These are phyloP conservation scores for Daldinia decipiens DNA, from an alignment of 495 filamentous ascomycete genomes.

Conservation along the genomic window DNA sequence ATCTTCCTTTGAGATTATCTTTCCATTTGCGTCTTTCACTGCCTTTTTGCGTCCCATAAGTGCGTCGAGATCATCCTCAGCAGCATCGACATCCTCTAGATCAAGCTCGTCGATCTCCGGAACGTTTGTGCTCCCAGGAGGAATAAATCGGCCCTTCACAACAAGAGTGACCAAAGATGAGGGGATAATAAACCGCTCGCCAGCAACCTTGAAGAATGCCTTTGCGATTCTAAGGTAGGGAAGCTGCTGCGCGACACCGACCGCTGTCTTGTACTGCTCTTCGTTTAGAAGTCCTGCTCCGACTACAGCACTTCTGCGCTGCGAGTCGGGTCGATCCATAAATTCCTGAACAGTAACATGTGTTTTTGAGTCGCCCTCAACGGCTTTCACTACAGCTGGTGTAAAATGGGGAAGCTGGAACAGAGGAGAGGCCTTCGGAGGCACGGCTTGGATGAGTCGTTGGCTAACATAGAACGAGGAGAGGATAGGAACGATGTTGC, in stretches of 20 bases:
- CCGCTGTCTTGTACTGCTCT: constrained; percentile 77
- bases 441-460: constrained; percentile 86
- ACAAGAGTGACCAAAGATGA: constrained; percentile 92
- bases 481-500: constrained; percentile 82
- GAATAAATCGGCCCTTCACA: constrained; percentile 92
- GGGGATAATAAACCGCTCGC: constrained; percentile 92
- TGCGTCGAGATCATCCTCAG: constrained; percentile 91
- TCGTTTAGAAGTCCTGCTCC: constrained; percentile 77
- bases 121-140: constrained; percentile 78
- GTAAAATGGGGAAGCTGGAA: constrained; percentile 93
- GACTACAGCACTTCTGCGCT: constrained; percentile 74
- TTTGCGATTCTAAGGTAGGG: constrained; percentile 87
- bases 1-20: constrained; percentile 55
- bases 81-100: constrained; percentile 89
- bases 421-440: constrained; percentile 84
- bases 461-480: constrained; percentile 85
- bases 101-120: constrained; percentile 80
- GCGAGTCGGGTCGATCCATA: constrained; percentile 80
- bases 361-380: constrained; percentile 79
- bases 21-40: constrained; percentile 67
- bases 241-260: constrained; percentile 80
- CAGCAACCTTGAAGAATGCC: constrained; percentile 97
- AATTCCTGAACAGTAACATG: constrained; percentile 86
- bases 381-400: constrained; percentile 72
- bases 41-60: constrained; percentile 80